Evolutionary conservation across 495 filamentous ascomycete genomes (phyloP), one percentile per base, ranked within the genome.

Genomic region (Eremomyces bilateralis): DNA sequence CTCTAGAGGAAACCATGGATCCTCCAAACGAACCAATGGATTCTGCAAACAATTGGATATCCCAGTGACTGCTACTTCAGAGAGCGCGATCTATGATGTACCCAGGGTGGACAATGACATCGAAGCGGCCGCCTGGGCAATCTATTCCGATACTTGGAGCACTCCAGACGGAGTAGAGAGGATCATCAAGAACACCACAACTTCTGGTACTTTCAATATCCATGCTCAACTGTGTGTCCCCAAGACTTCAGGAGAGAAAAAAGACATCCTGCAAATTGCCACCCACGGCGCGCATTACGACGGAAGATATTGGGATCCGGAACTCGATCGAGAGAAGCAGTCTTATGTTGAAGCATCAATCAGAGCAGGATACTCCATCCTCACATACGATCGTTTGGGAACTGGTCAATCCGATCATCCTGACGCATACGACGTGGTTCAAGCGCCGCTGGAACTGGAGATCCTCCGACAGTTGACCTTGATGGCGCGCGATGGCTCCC

Each of bases 161-260:
- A 45, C 45, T 20, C 31, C 32, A 0, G 27, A 46, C 15, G 39
- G 29, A 8, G 22, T 34, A 17, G 4, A 22, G 18, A 42, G 34
- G 35, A 46, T 48, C 35, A 45, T 39, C 38, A 45, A 45, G 35
- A 48, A 46, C 32, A 45, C 43, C 27, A 48, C 45, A 12, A 48
- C 43, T n/a, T 42, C 39, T 19, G 40, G 35, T 11, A 42, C 35
- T 8, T 40, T 15, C 31, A 40, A 40, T 15, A 40, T 40, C 21
- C 37, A 40, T 29, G 37, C 33, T 11, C 29, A 43, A 25, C 41
- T 43, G 4, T 43, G 41, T 36, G 15, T 35, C 21, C 41, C 41
- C 4, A 25, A 20, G 11, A 10, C 19, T 21, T 16, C 8, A 11
- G n/a, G n/a, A n/a, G 18, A 31, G 4, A 29, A 35, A 10, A 20